Evolutionary conservation across 2,329 filamentous ascomycete genomes (phyloP), one percentile per base, ranked within the genome.

Genomic region (Chaetomiaceae sp.): DNA sequence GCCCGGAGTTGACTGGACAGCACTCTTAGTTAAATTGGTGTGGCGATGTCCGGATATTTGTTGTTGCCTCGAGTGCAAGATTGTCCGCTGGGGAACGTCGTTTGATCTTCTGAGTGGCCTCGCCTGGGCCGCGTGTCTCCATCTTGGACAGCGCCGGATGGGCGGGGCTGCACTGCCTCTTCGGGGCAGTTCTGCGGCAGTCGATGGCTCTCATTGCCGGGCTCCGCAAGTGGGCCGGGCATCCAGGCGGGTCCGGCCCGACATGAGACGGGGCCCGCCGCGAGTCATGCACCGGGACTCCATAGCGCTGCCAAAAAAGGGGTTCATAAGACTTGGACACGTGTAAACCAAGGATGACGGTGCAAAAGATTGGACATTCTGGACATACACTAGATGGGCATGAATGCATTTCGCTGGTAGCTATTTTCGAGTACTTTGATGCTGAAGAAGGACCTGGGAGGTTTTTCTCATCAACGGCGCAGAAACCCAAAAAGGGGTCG

Each of bases 191-290:
- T 12, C 20, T 17, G 17, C 23, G 43, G 30, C 40, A 12, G n/a
- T 17, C 7, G 25, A 37, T 44, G 19, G 34, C 30, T 13, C 45
- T 44, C 20, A 9, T 16, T 3, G 27, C 9, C n/a, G n/a, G 9
- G 19, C 44, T 40, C 45, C 50, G 45, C 17, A 44, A 45, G 35
- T 53, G 44, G 40, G 44, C 50, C 20, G 50, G 50, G 21, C 44
- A 30, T 27, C n/a, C 27, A 7, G 14, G 40, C 20, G 40, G 35
- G 44, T 19, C 50, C 33, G 34, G 45, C 31, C 44, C 12, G 39
- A 51, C 16, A 25, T 51, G 44, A 51, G 44, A 51, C 50, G 34
- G 14, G n/a, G 21, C 50, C n/a, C n/a, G n/a, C n/a, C n/a, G n/a
- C 41, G 50, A 53, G 50, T 53, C 50, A 48, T 33, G 39, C 12